Evolutionary conservation across 2,329 filamentous ascomycete species (phyloP), one percentile per base, ranked within the genome.

Genomic region (Fusarium sp.): DNA sequence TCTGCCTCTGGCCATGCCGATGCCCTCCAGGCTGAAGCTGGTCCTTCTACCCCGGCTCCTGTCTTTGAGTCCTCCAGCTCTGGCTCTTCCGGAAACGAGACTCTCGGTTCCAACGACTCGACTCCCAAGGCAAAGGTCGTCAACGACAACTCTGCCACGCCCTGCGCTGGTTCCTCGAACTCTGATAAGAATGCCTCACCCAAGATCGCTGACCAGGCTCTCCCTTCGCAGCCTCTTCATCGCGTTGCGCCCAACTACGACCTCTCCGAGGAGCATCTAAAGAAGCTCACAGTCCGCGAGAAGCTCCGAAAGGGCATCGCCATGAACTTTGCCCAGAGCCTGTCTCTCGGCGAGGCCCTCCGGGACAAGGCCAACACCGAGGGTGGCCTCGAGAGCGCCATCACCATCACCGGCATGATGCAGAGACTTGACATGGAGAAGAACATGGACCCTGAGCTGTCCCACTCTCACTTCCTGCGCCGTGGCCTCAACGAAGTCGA

Each of bases 291-390:
- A 11, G 56, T 71, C 13, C 40, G 63, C 7, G 75, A 76, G 27
- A 77, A 74, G 31, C 63, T 77, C n/a, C 64, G 45, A 35, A 75
- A 75, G 54, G 75, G 75, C 7, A 66, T 77, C 62, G 63, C 69
- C 14, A 71, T 66, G 63, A 52, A 72, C n/a, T 70, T 77, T 16
- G 71, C 68, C 40, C 73, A 64, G 18, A 60, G 42, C 7, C 20
- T 64, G 22, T 45, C 62, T 16, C 35, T 62, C n/a, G 59, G 27
- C n/a, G 66, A 59, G 8, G 27, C 52, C 14, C 35, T 62, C 2
- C 27, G 14, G 5, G 45, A 50, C 20, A 63, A 27, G 13, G 11
- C 65, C 36, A 40, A 69, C 16, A 13, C 38, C 42, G 27, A 45
- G 22, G 8, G 25, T n/a, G 14, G 54, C 36, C 13, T 16, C 27